A percentile compares a stretch with the other conserved stretches of the same genome.
Evolutionary conservation across 1,284 basidiomycete species (phyloP).

Genomic region (Malassezia furfur): DNA sequence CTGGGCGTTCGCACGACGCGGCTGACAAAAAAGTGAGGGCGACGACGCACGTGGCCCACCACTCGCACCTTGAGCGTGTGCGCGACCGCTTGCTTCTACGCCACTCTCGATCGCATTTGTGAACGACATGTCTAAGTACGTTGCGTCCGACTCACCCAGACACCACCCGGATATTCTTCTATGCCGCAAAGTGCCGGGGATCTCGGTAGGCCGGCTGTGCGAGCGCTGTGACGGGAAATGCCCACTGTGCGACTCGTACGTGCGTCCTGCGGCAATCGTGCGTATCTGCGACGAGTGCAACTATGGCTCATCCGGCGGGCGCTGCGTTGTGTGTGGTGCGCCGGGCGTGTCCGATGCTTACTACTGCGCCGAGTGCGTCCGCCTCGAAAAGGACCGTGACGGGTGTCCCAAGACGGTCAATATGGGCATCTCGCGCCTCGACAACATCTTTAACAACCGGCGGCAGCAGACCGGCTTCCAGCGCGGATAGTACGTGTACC

Average conservation of each 20-base stretch:
- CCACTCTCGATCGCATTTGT: not conserved
- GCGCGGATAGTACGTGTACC: slow-evolving; percentile 2
- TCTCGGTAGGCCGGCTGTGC: slow-evolving; percentile 87
- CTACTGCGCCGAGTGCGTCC: slow-evolving; percentile 60
- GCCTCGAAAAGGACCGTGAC: slow-evolving; percentile 92
- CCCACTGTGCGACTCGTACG: slow-evolving; percentile 98
- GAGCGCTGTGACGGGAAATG: slow-evolving; percentile 99
- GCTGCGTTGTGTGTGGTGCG: slow-evolving; percentile 78
- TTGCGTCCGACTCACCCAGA: slow-evolving; percentile 14
- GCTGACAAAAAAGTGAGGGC: too few relatives aligned
- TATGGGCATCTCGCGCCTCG: slow-evolving; percentile 56
- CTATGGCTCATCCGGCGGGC: slow-evolving; percentile 85
- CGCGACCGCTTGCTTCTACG: not conserved
- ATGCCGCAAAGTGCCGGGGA: slow-evolving; percentile 90
- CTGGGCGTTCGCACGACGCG: too few relatives aligned
- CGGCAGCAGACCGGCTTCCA: slow-evolving; percentile 12
- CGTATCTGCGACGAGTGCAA: slow-evolving; percentile 99
- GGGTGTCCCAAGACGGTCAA: slow-evolving; percentile 99
- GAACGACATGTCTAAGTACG: slow-evolving; percentile 27
- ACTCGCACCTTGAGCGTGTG: too few relatives aligned
- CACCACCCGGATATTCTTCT: slow-evolving; percentile 72
- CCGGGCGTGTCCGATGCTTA: slow-evolving; percentile 46
- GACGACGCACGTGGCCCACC: too few relatives aligned
- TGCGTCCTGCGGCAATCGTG: slow-evolving; percentile 91
- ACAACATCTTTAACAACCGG: slow-evolving; percentile 38